Evolutionary conservation across 225 moss, liverwort and hornwort genomes (phyloP).

Genomic region (Polytrichum formosum): DNA sequence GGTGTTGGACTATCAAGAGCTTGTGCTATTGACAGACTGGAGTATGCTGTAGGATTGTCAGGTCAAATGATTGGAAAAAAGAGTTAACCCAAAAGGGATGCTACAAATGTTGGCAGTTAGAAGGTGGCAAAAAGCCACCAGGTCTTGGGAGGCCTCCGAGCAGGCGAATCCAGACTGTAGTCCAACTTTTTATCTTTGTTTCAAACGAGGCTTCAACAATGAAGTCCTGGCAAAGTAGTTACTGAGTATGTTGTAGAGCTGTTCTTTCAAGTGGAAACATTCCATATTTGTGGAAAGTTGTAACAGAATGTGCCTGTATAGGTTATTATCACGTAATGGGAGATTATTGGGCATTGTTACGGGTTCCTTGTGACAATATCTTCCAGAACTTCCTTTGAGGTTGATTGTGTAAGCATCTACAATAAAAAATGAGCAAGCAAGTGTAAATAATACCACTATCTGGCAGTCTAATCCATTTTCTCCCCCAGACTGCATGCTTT

Average conservation of each 20-base stretch:
- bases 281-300: constrained; percentile 46
- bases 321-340: constrained; percentile 29
- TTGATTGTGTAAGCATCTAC: constrained; percentile 3
- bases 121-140: constrained; percentile 3
- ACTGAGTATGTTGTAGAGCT: constrained; percentile 26
- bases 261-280: constrained; percentile 30
- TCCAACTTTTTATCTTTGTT: constrained; percentile 23
- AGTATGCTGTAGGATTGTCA: constrained; percentile 1
- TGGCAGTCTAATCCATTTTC: too few species aligned
- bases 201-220: constrained; percentile 32
- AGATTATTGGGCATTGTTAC: constrained; percentile 23
- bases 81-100: too few species aligned
- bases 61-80: constrained; percentile 4
- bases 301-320: constrained; percentile 42
- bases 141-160: constrained; percentile 12
- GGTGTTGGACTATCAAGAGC: not conserved
- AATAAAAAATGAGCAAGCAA: not conserved
- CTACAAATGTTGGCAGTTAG: constrained; percentile 1
- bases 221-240: constrained; percentile 21
- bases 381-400: constrained; percentile 9
- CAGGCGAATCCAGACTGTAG: constrained; percentile 26
- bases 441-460: constrained; percentile 12
- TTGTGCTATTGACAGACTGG: constrained; percentile 17
- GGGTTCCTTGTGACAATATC: constrained; percentile 8
- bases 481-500: too few species aligned